Evolutionary conservation across 2,329 filamentous ascomycete genomes (phyloP).

Genomic region (Microdochium paspali): DNA sequence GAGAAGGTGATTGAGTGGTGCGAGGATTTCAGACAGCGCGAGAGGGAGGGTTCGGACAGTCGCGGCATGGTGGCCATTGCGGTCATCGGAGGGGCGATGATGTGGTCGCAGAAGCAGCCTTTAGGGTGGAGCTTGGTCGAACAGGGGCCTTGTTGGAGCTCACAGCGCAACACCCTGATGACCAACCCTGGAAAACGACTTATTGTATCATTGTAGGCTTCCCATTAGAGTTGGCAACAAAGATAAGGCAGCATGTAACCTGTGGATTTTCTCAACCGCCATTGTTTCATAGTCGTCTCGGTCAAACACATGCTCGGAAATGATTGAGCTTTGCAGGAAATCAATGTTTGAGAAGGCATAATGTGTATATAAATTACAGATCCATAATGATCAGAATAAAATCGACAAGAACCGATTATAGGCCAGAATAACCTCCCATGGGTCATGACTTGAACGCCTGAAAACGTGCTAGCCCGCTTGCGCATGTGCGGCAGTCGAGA

Average conservation of each 20-base stretch:
- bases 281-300: too few species aligned
- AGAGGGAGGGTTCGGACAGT: background rate
- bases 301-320: too few species aligned
- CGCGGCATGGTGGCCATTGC: background rate
- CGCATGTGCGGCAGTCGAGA: background rate
- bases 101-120: background rate
- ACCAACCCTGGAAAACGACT: too few species aligned
- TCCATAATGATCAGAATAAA: background rate
- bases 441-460: background rate
- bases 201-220: too few species aligned
- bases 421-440: too few species aligned
- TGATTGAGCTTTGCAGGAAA: too few species aligned
- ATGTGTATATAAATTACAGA: background rate
- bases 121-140: background rate
- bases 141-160: background rate
- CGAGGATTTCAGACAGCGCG: background rate
- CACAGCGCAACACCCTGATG: background rate
- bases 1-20: background rate
- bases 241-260: too few species aligned
- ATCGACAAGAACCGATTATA: background rate
- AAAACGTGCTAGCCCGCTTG: background rate
- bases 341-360: too few species aligned
- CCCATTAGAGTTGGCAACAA: too few species aligned
- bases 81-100: conserved; percentile 1
- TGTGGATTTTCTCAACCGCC: too few species aligned